These are phyloP conservation scores for Verticillium alfalfae DNA, from an alignment of 2,329 filamentous ascomycete genomes.

Conservation along the genomic window DNA sequence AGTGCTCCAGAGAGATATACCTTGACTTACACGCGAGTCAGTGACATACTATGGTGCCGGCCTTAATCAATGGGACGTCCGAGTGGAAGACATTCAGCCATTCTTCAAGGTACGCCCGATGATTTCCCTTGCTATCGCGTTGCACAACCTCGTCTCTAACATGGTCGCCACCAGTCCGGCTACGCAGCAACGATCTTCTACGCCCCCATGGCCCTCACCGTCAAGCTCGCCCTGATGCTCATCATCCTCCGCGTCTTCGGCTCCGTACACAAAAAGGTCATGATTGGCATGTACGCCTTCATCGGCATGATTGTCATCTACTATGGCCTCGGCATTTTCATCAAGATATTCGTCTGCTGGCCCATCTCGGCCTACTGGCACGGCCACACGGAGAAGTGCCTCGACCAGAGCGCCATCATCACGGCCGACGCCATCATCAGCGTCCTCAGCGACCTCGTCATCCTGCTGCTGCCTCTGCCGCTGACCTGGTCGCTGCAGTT, in stretches of 20 bases:
- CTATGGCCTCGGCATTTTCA: slow-evolving; percentile 31
- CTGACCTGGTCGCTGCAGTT: slow-evolving; percentile 24
- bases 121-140: background rate
- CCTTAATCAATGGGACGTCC: slow-evolving; percentile 25
- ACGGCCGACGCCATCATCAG: slow-evolving; percentile 23
- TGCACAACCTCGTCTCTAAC: background rate
- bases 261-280: slow-evolving; percentile 28
- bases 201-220: slow-evolving; percentile 33
- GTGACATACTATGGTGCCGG: slow-evolving; percentile 27
- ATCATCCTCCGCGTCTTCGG: slow-evolving; percentile 37
- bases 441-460: slow-evolving; percentile 22
- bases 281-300: slow-evolving; percentile 30
- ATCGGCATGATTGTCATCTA: slow-evolving; percentile 29
- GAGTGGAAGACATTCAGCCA: slow-evolving; percentile 16
- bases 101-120: slow-evolving; percentile 26
- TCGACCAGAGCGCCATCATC: slow-evolving; percentile 26
- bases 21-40: background rate
- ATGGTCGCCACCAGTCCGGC: slow-evolving; percentile 19
- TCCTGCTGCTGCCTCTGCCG: slow-evolving; percentile 22
- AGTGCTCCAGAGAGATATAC: background rate
- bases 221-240: slow-evolving; percentile 32
- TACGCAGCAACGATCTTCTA: slow-evolving; percentile 39
- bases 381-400: slow-evolving; percentile 19
- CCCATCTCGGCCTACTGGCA: slow-evolving; percentile 36
- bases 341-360: slow-evolving; percentile 34